Percentiles rank a stretch among this genome's conserved stretches.
Evolutionary conservation across 1,284 basidiomycete species (phyloP).

Genomic region (Stygiomarasmius scandens): DNA sequence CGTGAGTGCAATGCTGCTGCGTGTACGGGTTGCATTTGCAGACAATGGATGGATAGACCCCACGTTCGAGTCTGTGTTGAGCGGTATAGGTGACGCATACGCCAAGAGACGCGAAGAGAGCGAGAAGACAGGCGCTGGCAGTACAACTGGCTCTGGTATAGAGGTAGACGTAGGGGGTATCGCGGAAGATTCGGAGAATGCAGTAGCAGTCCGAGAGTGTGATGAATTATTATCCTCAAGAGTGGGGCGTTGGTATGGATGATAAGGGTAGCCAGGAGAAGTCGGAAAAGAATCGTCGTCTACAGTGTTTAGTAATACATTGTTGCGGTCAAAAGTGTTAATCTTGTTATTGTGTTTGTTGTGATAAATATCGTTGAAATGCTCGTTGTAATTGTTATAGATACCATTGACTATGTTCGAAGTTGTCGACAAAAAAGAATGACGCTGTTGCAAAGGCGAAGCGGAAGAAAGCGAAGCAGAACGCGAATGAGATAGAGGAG

Average conservation of each 20-base stretch:
- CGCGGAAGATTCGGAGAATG: constrained; percentile 1
- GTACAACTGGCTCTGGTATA: constrained; percentile 10
- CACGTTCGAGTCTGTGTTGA: not conserved
- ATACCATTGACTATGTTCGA: constrained; percentile 20
- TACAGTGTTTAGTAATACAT: constrained; percentile 40
- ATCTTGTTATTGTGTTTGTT: constrained; percentile 33
- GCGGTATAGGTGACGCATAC: constrained; percentile 49
- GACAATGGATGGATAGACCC: constrained; percentile 20
- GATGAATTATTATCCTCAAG: constrained; percentile 3
- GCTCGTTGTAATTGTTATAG: constrained; percentile 24
- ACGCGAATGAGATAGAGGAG: not conserved
- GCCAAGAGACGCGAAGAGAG: constrained; percentile 67
- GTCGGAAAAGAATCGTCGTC: constrained; percentile 11
- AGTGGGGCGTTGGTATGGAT: constrained; percentile 10
- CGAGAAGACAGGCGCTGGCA: constrained; percentile 54
- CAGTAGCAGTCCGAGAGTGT: not conserved
- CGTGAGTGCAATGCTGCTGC: constrained; percentile 12
- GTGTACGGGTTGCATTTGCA: constrained; percentile 22
- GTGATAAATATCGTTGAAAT: constrained; percentile 23
- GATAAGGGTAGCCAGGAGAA: constrained; percentile 8
- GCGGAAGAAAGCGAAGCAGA: constrained; percentile 1
- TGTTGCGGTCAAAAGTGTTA: constrained; percentile 8
- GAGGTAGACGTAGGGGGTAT: not conserved
- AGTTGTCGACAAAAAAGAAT: constrained; percentile 17
- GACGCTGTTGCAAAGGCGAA: constrained; percentile 11